These are phyloP conservation scores for Fragaria vesca DNA, from an alignment of 306 rosid species.

Conservation along the genomic window DNA sequence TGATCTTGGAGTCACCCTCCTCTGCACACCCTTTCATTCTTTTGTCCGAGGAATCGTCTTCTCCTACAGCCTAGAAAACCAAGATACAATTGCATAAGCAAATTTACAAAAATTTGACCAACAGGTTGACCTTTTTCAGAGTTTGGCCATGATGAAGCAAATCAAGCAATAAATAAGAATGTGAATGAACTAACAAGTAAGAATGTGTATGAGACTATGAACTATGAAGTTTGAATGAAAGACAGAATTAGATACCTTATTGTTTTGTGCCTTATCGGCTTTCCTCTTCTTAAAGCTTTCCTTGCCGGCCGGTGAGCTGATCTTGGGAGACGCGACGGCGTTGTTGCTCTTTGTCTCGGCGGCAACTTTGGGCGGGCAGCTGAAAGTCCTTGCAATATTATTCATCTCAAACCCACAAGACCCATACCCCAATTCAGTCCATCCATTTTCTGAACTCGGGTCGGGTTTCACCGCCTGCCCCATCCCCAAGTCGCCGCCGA, in stretches of 20 bases:
- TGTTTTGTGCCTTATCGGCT: conserved; percentile 42
- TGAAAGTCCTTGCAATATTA: conserved; percentile 48
- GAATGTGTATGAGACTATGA: not conserved
- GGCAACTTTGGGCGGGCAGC: conserved; percentile 47
- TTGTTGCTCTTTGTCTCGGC: conserved; percentile 23
- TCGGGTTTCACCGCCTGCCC: conserved; percentile 57
- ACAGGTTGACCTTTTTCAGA: not conserved
- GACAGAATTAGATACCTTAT: conserved; percentile 36
- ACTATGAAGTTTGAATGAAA: not conserved
- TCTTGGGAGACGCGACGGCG: conserved; percentile 30
- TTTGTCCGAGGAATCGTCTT: conserved; percentile 49
- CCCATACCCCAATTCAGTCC: conserved; percentile 38
- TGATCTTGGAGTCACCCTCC: conserved; percentile 67
- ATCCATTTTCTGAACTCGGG: conserved; percentile 46
- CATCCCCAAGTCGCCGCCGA: conserved; percentile 18
- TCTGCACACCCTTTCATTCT: conserved; percentile 51
- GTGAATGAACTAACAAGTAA: not conserved
- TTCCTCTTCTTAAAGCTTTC: conserved; percentile 67
- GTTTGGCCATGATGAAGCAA: too few relatives aligned
- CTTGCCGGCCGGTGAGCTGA: conserved; percentile 31
- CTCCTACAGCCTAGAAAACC: conserved; percentile 49
- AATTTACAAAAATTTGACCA: not conserved
- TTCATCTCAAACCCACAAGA: conserved; percentile 19
- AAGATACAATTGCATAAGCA: not conserved
- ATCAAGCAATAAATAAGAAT: too few relatives aligned